Evolutionary conservation across 352 stramenopile genomes (phyloP), one percentile per base, ranked within the genome.

Genomic region (Phytophthora hybrid): DNA sequence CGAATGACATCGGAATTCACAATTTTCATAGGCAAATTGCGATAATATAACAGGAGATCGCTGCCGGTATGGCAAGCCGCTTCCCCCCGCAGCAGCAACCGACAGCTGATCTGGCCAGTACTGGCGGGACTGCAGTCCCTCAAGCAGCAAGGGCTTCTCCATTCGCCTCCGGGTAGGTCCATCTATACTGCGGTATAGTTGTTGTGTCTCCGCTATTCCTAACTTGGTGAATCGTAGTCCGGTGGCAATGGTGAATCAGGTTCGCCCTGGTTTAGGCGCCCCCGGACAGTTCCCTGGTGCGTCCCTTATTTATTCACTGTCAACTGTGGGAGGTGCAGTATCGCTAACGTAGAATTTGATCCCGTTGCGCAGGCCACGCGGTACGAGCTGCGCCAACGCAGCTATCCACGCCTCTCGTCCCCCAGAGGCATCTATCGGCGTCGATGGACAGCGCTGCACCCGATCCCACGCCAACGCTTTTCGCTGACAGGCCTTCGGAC

Each of bases 341-440:
- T 53, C 46, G 8, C n/a, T 67, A 18, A 65, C 39, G 4, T 31
- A 51, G 4, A 39, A 16, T 3, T 63, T 63, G 8, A 55, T 11
- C 32, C 70, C 46, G 23, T 23, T 51, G 21, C 46, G 16, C 31
- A 89, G 84, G 79, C 16, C 69, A 80, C 49, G 76, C 79, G 1
- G 76, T 87, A 37, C 81, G 81, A 16, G 53, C 80, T 32, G 74
- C 79, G 5, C 83, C 81, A 31, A 90, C 83, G 46, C 85, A 93
- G 59, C 62, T 93, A 34, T 82, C 85, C 4, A 93, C 85, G 19
- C 85, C 85, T 6, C 63, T 93, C 3, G 83, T 90, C 8, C 70
- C 78, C 0, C 67, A 79, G 41, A 81, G 81, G 9, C 72, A 83
- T 23, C 49, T 74, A 19, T 80, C 81, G 11, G 53, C 69, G 46